Percentiles rank a stretch among this genome's conserved stretches.
Conservation (phyloP, 164 flowering plant species). For the Buxus sempervirens region DNA sequence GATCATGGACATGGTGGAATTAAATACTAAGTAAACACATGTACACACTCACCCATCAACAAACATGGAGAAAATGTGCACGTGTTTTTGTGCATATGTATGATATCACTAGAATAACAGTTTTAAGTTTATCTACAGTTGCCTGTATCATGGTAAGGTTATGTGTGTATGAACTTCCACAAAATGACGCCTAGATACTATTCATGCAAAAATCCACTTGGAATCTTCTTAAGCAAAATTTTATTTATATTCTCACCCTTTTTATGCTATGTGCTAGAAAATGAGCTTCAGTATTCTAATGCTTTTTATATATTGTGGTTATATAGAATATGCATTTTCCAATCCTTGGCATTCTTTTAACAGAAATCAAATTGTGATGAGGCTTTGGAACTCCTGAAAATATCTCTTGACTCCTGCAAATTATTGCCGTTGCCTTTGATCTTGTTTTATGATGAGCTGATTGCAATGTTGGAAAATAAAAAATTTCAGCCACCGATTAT, state of each 20-base stretch:
- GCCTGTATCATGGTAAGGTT: no score
- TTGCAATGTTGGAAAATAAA: constrained; percentile 35
- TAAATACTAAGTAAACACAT: no score
- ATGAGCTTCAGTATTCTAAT: neutral
- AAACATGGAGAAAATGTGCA: no score
- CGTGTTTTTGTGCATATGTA: no score
- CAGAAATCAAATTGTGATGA: constrained; percentile 69
- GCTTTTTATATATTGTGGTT: neutral
- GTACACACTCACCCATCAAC: no score
- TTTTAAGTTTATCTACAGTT: no score
- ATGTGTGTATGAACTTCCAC: no score
- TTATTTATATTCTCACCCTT: no score
- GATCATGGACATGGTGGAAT: no score
- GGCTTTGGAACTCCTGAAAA: constrained; percentile 68
- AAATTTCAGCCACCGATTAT: constrained; percentile 55
- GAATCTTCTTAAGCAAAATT: neutral
- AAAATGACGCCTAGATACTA: no score
- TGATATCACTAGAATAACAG: no score
- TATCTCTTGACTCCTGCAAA: constrained; percentile 64
- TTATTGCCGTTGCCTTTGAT: constrained; percentile 47
- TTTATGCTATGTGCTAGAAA: no score
- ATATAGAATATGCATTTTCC: constrained; percentile 8
- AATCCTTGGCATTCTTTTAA: constrained; percentile 10
- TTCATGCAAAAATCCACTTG: neutral
- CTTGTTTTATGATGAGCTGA: constrained; percentile 73